These are phyloP conservation scores for Pseudogymnoascus sp. DNA, from an alignment of 2,329 filamentous ascomycete species.

Conservation along the genomic window DNA sequence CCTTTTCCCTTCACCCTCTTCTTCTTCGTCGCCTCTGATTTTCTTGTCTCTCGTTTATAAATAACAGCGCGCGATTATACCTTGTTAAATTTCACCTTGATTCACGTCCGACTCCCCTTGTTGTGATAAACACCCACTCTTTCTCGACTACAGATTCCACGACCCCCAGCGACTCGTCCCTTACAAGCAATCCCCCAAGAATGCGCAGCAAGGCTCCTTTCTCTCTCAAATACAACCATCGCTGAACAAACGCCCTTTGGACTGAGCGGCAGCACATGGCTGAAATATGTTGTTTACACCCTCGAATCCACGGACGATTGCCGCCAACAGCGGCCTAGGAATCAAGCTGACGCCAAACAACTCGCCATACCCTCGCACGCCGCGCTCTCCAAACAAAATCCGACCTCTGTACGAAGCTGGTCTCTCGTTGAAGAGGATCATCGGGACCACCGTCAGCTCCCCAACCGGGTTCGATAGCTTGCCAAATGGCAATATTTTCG, in stretches of 20 bases:
- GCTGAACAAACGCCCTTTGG: neutral
- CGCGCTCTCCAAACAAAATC: constrained; percentile 49
- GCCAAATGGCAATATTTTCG: constrained; percentile 61
- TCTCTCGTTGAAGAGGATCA: constrained; percentile 71
- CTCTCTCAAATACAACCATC: neutral
- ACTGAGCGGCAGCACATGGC: constrained; percentile 19
- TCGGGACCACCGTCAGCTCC: constrained; percentile 80
- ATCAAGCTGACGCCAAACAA: constrained; percentile 68
- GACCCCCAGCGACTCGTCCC: neutral
- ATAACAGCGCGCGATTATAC: neutral
- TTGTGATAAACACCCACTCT: neutral
- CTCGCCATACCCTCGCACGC: constrained; percentile 59
- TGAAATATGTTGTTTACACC: constrained; percentile 29
- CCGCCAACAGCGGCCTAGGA: constrained; percentile 24
- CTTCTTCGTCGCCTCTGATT: neutral
- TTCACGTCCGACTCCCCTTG: neutral
- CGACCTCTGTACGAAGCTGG: constrained; percentile 45
- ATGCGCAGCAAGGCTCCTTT: neutral
- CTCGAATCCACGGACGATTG: constrained; percentile 24
- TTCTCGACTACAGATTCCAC: neutral
- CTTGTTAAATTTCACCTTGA: neutral
- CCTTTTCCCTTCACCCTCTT: neutral
- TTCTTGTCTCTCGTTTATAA: constrained; percentile 1
- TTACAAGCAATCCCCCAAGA: neutral
- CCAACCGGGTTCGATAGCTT: constrained; percentile 82